Evolutionary conservation across 164 flowering plant genomes (phyloP), one percentile per base, ranked within the genome.

Genomic region (Vitis amurensis): DNA sequence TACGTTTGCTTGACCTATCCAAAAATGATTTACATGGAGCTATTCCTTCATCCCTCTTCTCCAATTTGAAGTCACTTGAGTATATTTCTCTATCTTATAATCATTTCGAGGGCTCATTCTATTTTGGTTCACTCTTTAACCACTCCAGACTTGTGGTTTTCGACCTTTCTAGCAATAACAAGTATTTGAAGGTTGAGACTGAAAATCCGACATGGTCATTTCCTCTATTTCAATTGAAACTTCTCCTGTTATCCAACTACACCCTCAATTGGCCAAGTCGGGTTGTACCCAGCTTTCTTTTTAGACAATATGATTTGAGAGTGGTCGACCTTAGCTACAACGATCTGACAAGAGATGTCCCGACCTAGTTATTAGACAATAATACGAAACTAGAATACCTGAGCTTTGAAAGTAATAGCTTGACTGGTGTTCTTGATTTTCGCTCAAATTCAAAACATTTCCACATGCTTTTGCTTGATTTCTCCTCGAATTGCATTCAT

Each of bases 341-440:
- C 5, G 9, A 50, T 13, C 5, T 73, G 44, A 44, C 1, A 4
- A 66, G 74, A 67, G 44, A 16, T 7, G 47, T 74, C 53, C 77
- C 71, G 2, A 19, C n/a, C 44, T 73, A 77, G 80, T 17, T 77
- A 59, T 48, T 73, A 8, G 58, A 61, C 55, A 74, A 74, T 49
- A 78, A 74, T 27, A 68, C 70, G 12, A 50, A 13, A 3, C 14
- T 72, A 15, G 50, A 23, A 15, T 2, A 5, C 3, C 0, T 19
- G 1, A 19, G 23, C 23, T 19, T 19, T 19, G 2, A 37, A 66
- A 0, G 15, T 1, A 70, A 57, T 47, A 60, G 66, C 29, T 52
- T 66, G 9, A 15, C 37, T 14, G 71, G 77, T 1, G 23, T 9
- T 23, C n/a, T 74, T 9, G 66, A 3, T 11, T 23, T 74, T 19